phyloP scores from a whole-genome alignment of 768 basidiomycete species.

The Tremella mesenterica region DNA sequence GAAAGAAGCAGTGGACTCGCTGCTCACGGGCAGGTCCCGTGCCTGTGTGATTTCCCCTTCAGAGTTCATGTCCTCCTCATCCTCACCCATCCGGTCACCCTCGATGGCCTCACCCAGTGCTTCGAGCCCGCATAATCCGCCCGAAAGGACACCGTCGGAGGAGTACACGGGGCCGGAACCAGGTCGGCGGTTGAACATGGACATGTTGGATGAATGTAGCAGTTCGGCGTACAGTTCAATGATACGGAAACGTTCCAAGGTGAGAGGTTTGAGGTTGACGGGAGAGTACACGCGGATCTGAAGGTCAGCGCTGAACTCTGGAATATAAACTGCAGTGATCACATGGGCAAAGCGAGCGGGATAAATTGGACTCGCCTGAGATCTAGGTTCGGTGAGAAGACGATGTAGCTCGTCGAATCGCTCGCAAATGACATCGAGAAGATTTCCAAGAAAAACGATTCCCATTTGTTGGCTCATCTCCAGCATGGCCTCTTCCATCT shows the following conservation, averaged over 20 bases:
- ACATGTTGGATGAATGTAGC: constrained; percentile 96
- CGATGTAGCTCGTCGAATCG: constrained; percentile 61
- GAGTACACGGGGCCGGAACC: constrained; percentile 69
- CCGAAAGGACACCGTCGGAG: constrained; percentile 69
- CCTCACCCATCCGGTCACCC: constrained; percentile 56
- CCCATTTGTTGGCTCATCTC: constrained; percentile 38
- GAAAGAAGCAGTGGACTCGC: constrained; percentile 39
- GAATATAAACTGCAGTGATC: background rate
- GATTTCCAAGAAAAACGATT: constrained; percentile 75
- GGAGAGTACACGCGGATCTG: constrained; percentile 25
- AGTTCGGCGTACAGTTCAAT: constrained; percentile 95
- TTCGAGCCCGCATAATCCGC: constrained; percentile 76
- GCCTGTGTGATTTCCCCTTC: constrained; percentile 60
- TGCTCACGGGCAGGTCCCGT: constrained; percentile 43
- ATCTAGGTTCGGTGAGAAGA: constrained; percentile 64
- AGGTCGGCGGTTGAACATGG: constrained; percentile 71
- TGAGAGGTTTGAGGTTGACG: constrained; percentile 68
- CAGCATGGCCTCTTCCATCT: constrained; percentile 36
- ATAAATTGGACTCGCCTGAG: constrained; percentile 57
- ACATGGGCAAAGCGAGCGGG: constrained; percentile 5
- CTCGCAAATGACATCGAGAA: constrained; percentile 66
- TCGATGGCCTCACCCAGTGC: constrained; percentile 76
- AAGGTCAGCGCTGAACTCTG: constrained; percentile 4
- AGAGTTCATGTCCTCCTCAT: constrained; percentile 60
- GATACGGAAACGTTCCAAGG: constrained; percentile 89